Base-by-base conservation (phyloP, 129 eudicot genomes). In the Lonicera japonica region DNA sequence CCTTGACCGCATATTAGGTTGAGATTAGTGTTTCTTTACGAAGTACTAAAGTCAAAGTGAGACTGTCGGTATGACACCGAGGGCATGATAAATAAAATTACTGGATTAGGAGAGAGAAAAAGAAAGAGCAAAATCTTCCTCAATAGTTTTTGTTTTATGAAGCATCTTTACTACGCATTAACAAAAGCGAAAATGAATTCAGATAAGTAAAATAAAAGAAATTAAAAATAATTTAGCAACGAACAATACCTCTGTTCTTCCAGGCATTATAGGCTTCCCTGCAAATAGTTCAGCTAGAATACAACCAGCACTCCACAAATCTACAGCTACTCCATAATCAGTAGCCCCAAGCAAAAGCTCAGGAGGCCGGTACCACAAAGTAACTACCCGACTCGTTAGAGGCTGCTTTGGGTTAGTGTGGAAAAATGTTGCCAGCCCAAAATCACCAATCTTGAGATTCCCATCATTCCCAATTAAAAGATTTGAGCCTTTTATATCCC, bases 261-360 rank as follows among this genome's bases (percentile, higher is more conserved):
- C 91, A 0, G 86, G 83, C 91, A 84, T 80, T 45, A 84, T 80
- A 61, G 86, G 83, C 70, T 77, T 84, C 51, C 86, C 86, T 23
- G 86, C 86, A 73, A 73, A 77, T 19, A 84, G 77, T 63, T 84
- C 91, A 4, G 91, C 91, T 45, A 84, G 83, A 57, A 84, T 80
- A 61, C 91, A 84, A 65, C 91, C 91, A 15, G 91, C 66, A 77
- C 91, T 84, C 91, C 91, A 84, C 63, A 84, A 80, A 63, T 84
- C 91, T 51, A 84, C 91, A 40, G 81, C 81, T 56, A 68, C 79
- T 53, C 91, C 86, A 69, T 84, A 84, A 68, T 77, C 81, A 13
- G 91, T 77, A 61, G 91, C 75, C 56, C 91, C 91, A 51, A 84
- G 74, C 71, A 84, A 73, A 60, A 83, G 83, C 70, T 83, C 90